A percentile compares a stretch with the other conserved stretches of the same genome.
Conservation (phyloP, 257 asterid genomes). For the Cordia subcordata region DNA sequence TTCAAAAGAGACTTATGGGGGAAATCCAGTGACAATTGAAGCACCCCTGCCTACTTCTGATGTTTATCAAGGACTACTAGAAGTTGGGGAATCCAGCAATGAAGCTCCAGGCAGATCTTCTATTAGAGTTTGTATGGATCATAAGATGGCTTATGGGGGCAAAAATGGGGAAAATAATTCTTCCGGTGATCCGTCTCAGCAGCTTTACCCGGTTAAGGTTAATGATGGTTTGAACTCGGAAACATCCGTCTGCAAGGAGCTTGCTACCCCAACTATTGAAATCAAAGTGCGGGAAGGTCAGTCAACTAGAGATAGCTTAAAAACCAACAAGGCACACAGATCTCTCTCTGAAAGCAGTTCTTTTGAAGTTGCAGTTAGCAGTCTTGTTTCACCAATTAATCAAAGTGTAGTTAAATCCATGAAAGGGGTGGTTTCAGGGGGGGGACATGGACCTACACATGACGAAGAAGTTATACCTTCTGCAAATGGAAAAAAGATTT, state of each 20-base stretch:
- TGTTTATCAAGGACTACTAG: background rate
- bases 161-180: background rate
- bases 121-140: background rate
- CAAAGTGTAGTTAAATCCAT: too few relatives aligned
- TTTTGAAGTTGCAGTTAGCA: too few relatives aligned
- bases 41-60: too few relatives aligned
- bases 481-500: conserved; percentile 3
- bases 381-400: too few relatives aligned
- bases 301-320: background rate
- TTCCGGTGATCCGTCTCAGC: too few relatives aligned
- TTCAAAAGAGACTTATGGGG: background rate
- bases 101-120: background rate
- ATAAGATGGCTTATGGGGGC: background rate
- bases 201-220: background rate
- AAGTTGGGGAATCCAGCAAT: background rate
- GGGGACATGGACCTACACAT: background rate
- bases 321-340: background rate
- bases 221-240: background rate
- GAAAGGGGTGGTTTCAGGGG: background rate
- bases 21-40: background rate
- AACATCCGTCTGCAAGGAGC: background rate
- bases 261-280: background rate
- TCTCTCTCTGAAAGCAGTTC: background rate
- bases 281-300: background rate
- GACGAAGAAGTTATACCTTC: conserved; percentile 6